Percentiles rank a stretch among this genome's conserved stretches.
phyloP scores from a whole-genome alignment of 176 grass and related monocot genomes.

The sorghum (Sorghum bicolor) region DNA sequence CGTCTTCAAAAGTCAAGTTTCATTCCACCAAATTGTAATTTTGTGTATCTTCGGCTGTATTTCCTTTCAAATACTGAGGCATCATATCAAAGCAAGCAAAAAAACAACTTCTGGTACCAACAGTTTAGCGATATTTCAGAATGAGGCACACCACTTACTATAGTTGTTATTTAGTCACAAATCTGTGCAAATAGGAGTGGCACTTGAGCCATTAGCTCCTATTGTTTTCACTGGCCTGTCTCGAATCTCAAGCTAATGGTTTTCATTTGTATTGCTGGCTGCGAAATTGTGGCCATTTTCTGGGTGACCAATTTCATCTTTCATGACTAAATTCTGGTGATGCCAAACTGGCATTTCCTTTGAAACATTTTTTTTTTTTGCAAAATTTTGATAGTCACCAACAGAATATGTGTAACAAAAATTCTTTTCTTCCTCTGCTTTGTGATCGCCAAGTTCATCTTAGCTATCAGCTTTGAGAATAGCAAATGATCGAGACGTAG shows the following conservation, averaged over 20 bases:
- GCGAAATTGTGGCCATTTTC: background rate
- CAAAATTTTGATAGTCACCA: background rate
- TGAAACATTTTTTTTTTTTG: background rate
- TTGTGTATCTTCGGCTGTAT: slow-evolving; percentile 36
- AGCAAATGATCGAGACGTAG: background rate
- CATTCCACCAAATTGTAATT: slow-evolving; percentile 42
- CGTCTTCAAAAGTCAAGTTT: slow-evolving; percentile 1
- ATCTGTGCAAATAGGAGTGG: background rate
- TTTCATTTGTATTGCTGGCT: background rate
- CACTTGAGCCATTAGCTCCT: too few species aligned
- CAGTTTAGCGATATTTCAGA: background rate
- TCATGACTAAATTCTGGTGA: background rate
- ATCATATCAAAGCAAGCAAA: slow-evolving; percentile 4
- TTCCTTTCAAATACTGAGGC: background rate
- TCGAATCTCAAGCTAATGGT: background rate
- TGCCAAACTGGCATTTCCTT: background rate
- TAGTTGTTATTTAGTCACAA: background rate
- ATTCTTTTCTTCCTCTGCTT: background rate
- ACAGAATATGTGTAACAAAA: background rate
- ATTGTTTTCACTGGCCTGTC: too few species aligned
- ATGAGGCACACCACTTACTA: background rate
- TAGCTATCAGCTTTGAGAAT: background rate
- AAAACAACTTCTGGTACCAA: background rate
- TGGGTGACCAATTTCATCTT: background rate
- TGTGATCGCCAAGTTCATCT: background rate